A percentile compares a stretch with the other conserved stretches of the same genome.
Conservation (phyloP, 345 rosid genomes). For the Brassica nigra region DNA sequence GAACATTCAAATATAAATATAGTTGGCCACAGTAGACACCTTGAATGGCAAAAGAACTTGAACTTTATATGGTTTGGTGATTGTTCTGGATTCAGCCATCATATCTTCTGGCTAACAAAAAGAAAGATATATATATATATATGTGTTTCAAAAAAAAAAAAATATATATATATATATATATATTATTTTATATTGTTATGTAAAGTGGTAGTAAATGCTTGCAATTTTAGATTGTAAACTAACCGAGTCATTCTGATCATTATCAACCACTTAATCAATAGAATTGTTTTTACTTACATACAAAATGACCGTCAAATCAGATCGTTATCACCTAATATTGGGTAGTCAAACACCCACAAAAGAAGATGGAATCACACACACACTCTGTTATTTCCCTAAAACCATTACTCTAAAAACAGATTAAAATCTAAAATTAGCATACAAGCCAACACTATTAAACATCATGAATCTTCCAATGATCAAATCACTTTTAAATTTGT, state of each 20-base stretch:
- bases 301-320: not conserved
- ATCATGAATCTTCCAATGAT: constrained; percentile 8
- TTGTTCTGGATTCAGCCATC: not conserved
- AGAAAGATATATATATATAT: too few relatives aligned
- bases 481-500: constrained; percentile 30
- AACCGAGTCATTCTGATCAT: constrained; percentile 7
- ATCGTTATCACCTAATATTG: constrained; percentile 10
- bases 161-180: too few relatives aligned
- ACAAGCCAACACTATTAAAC: constrained; percentile 16
- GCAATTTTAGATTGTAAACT: not conserved
- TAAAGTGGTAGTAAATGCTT: not conserved
- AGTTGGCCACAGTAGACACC: not conserved
- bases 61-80: not conserved
- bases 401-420: not conserved
- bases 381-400: not conserved
- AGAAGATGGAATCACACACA: constrained; percentile 34
- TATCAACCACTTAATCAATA: constrained; percentile 20
- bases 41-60: not conserved
- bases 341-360: constrained; percentile 31
- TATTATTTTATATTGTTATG: not conserved
- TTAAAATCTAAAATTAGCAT: constrained; percentile 7
- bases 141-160: too few relatives aligned
- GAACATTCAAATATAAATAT: not conserved
- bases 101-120: not conserved
- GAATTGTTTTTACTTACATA: not conserved